phyloP scores from a whole-genome alignment of 2,329 filamentous ascomycete genomes.

The Epicoccum nigrum region DNA sequence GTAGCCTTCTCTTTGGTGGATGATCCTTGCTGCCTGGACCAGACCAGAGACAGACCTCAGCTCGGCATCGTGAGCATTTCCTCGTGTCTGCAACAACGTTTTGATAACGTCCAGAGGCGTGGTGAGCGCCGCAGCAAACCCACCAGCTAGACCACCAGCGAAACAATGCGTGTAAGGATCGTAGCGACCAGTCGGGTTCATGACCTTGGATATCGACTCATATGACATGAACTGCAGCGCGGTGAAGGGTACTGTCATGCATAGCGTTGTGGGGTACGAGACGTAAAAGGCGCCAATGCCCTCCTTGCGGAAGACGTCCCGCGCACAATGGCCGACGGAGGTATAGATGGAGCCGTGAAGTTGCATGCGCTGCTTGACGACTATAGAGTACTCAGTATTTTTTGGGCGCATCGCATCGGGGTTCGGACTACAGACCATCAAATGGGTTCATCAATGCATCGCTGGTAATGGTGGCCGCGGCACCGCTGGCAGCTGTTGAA shows the following conservation, averaged over 20 bases:
- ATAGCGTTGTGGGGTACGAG: constrained; percentile 95
- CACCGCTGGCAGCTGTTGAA: constrained; percentile 80
- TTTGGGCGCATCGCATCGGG: background rate
- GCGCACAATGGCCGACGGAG: constrained; percentile 84
- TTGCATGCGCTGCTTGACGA: constrained; percentile 99
- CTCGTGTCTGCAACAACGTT: constrained; percentile 92
- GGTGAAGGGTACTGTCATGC: constrained; percentile 98
- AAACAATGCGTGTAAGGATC: constrained; percentile 93
- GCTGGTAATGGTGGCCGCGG: constrained; percentile 92
- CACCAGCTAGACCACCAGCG: constrained; percentile 89
- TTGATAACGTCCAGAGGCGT: constrained; percentile 99
- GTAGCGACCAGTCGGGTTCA: constrained; percentile 86
- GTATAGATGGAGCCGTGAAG: constrained; percentile 94
- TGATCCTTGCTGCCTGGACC: constrained; percentile 76
- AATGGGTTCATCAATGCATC: constrained; percentile 99
- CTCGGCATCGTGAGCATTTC: constrained; percentile 79
- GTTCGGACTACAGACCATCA: constrained; percentile 70
- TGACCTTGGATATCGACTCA: constrained; percentile 90
- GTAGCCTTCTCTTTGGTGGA: constrained; percentile 83
- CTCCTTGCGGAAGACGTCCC: constrained; percentile 84
- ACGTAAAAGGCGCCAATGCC: constrained; percentile 94
- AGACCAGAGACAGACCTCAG: constrained; percentile 85
- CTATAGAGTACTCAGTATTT: constrained; percentile 55
- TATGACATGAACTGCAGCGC: constrained; percentile 97
- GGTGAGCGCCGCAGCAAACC: constrained; percentile 89